These are phyloP conservation scores for Sporothrix mexicana DNA, from an alignment of 2,329 filamentous ascomycete genomes.

Conservation along the genomic window DNA sequence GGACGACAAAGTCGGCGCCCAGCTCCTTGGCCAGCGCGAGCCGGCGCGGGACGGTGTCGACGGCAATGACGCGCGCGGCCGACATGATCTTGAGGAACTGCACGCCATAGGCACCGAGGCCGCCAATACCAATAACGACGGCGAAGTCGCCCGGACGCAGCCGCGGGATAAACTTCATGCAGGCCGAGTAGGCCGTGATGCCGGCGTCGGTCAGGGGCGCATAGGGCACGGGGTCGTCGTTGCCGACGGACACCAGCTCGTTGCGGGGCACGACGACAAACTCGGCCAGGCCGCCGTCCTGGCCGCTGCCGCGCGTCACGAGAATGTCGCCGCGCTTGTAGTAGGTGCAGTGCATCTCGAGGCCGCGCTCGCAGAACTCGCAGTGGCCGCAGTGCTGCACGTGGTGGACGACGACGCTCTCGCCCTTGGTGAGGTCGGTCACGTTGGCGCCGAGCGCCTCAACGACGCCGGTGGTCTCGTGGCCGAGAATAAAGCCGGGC, in stretches of 20 bases:
- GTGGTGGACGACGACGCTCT: conserved; percentile 26
- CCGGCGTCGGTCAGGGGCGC: conserved; percentile 30
- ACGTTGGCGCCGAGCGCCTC: conserved; percentile 19
- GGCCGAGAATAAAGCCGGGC: conserved; percentile 21
- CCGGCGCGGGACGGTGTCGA: conserved; percentile 16
- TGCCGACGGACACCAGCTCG: conserved; percentile 22
- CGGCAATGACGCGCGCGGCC: conserved; percentile 28
- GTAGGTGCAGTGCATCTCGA: conserved; percentile 17
- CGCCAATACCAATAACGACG: conserved; percentile 19
- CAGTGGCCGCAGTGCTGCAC: conserved; percentile 27
- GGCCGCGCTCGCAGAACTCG: conserved; percentile 22
- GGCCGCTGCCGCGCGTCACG: conserved; percentile 18
- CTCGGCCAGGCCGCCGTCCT: conserved; percentile 25
- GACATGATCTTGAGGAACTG: conserved; percentile 29
- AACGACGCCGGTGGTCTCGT: conserved; percentile 23
- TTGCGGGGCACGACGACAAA: conserved; percentile 26
- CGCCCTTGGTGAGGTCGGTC: conserved; percentile 16
- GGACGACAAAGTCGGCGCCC: conserved; percentile 20
- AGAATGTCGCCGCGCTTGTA: conserved; percentile 21
- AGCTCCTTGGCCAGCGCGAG: neutral
- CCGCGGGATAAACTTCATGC: conserved; percentile 28
- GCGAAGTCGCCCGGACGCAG: conserved; percentile 24
- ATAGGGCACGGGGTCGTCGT: conserved; percentile 20
- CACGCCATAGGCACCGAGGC: conserved; percentile 26
- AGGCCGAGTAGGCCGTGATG: conserved; percentile 29